phyloP scores from a whole-genome alignment of 805 yeast species.

The Candida berthetii region DNA sequence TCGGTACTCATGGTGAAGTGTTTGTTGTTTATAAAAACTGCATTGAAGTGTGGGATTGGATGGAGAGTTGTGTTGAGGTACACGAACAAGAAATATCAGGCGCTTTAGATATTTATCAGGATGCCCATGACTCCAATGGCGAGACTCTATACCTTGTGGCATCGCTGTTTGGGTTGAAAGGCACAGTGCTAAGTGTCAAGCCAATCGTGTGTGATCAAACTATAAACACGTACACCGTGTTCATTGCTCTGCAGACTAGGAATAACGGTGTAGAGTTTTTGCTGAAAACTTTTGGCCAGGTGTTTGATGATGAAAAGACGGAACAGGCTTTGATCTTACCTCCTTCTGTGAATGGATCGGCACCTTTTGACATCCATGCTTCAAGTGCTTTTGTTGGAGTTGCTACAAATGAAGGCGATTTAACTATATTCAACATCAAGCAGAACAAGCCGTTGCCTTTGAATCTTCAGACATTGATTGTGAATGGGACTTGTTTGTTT shows the following conservation, averaged over 20 bases:
- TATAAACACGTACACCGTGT: constrained; percentile 15
- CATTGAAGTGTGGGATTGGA: constrained; percentile 37
- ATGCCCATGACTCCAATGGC: not conserved
- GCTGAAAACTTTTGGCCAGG: constrained; percentile 16
- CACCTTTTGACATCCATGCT: constrained; percentile 16
- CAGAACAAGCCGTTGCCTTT: constrained; percentile 11
- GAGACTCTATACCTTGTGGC: constrained; percentile 24
- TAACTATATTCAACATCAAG: constrained; percentile 17
- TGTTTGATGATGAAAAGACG: constrained; percentile 5
- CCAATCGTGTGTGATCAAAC: constrained; percentile 20
- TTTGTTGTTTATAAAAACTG: constrained; percentile 20
- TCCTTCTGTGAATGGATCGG: constrained; percentile 17
- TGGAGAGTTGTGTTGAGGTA: constrained; percentile 13
- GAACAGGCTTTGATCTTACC: constrained; percentile 15
- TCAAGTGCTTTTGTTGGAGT: constrained; percentile 18
- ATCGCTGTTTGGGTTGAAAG: constrained; percentile 10
- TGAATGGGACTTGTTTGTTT: constrained; percentile 32
- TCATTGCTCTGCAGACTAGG: constrained; percentile 2
- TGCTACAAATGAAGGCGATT: constrained; percentile 21
- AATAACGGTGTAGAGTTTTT: constrained; percentile 8
- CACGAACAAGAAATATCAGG: not conserved
- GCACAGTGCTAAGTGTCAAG: constrained; percentile 13
- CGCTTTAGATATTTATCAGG: too few species aligned
- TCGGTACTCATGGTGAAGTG: constrained; percentile 33
- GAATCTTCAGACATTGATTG: constrained; percentile 10